Evolutionary conservation across 2,329 filamentous ascomycete species (phyloP), one percentile per base, ranked within the genome.

Genomic region (Lithohypha guttulata): DNA sequence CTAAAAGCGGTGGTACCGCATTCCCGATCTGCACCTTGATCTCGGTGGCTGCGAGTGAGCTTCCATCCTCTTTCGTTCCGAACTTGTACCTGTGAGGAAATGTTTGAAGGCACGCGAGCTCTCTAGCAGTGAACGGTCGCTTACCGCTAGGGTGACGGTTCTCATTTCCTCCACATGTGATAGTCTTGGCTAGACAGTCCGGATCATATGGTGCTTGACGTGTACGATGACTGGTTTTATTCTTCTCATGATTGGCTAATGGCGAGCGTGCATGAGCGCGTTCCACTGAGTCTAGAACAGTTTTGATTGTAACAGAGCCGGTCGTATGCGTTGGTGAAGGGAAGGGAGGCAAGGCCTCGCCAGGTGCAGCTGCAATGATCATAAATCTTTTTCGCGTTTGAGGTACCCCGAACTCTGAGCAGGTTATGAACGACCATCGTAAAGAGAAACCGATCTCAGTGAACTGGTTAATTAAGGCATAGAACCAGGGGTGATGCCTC

Each of bases 11-110:
- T 0, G 84, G 81, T 11, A 89, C 84, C 0, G 83, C 84, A 51
- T 91, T 89, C 0, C 84, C 84, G 46, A 89, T 82, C 54, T 86
- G 81, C 46, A 65, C 70, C 48, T 71, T 51, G 0, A 57, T 54
- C 18, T 41, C 33, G 3, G 21, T 71, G 11, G 73, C 60, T 10
- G 57, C 55, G 0, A 56, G 62, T 1, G 57, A 53, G 0, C 33
- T 50, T 0, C 59, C 60, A 14, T 34, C 32, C 17, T 23, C 6
- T 4, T 11, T 4, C 20, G 4, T 11, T 0, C 60, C 44, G 51
- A 89, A 87, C 0, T 56, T 55, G 53, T 84, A 79, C 2, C 61
- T 53, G 0, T 59, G 43, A 0, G 81, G 80, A 37, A 91, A 91
- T 0, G 77, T 78, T 47, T 85, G 80, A 1, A 91, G 55, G 2